Evolutionary conservation across 495 filamentous ascomycete species (phyloP).

Genomic region (Neurospora terricola): DNA sequence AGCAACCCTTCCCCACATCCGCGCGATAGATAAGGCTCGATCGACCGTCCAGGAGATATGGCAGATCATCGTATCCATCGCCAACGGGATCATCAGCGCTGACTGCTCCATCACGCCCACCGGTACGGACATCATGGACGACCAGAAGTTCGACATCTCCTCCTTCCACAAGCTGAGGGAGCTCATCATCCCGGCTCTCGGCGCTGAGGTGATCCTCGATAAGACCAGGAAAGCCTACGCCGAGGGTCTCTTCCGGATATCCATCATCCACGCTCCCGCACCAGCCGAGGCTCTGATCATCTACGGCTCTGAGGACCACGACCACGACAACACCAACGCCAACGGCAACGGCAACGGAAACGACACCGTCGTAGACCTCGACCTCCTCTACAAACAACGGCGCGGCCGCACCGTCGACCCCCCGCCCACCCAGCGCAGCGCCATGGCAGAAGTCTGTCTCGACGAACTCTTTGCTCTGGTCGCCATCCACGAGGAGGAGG

Average conservation of each 20-base stretch:
- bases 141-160: conserved; percentile 72
- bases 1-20: conserved; percentile 52
- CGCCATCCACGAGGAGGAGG: conserved; percentile 28
- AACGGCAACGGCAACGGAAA: conserved; percentile 6
- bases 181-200: conserved; percentile 67
- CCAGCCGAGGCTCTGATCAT: conserved; percentile 51
- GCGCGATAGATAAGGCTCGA: conserved; percentile 40
- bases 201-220: conserved; percentile 53
- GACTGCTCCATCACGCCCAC: conserved; percentile 35
- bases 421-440: conserved; percentile 49
- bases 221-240: conserved; percentile 59
- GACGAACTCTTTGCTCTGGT: conserved; percentile 74
- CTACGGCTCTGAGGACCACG: conserved; percentile 7
- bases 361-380: conserved; percentile 42
- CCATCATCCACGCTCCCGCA: conserved; percentile 65
- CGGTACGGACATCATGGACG: conserved; percentile 38
- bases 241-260: conserved; percentile 68
- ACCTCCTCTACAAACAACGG: conserved; percentile 53
- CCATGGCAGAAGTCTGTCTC: conserved; percentile 70
- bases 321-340: background rate
- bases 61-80: conserved; percentile 48
- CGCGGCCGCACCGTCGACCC: conserved; percentile 63
- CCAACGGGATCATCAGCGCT: conserved; percentile 49
- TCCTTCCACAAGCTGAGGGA: conserved; percentile 58
- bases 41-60: conserved; percentile 42